A percentile compares a stretch with the other conserved stretches of the same genome.
Conservation (phyloP, 768 basidiomycete species). For the Suillus variegatus region DNA sequence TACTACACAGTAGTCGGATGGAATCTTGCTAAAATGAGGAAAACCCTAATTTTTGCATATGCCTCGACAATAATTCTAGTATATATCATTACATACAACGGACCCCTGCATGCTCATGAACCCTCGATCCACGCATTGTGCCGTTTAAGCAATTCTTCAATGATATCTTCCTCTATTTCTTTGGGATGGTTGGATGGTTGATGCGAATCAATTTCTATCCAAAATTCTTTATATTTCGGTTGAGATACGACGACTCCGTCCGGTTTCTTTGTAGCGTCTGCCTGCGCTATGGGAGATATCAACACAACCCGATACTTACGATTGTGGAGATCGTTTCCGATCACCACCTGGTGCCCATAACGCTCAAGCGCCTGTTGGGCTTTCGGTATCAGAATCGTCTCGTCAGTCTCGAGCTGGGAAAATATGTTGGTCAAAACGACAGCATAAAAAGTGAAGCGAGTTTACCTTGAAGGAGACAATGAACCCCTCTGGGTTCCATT, state of each 20-base stretch:
- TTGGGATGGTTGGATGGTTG: conserved; percentile 40
- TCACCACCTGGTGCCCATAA: conserved; percentile 96
- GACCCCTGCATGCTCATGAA: neutral
- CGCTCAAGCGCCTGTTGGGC: conserved; percentile 83
- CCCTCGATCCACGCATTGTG: conserved; percentile 70
- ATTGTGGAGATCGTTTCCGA: conserved; percentile 92
- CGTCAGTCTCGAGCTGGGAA: conserved; percentile 89
- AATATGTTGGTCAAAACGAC: neutral
- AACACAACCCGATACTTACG: conserved; percentile 94
- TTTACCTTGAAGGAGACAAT: conserved; percentile 96
- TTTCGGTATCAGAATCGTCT: conserved; percentile 82
- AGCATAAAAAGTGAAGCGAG: neutral
- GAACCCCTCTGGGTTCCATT: conserved; percentile 90
- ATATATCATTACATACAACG: conserved; percentile 4
- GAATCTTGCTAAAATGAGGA: neutral
- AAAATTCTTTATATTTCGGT: conserved; percentile 49
- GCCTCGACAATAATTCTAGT: neutral
- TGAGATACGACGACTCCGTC: conserved; percentile 21
- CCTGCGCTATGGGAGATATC: conserved; percentile 54
- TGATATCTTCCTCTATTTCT: conserved; percentile 95
- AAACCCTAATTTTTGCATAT: neutral
- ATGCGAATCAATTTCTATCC: conserved; percentile 61
- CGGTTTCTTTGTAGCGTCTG: conserved; percentile 12
- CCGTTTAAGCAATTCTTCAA: conserved; percentile 69
- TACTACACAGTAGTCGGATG: neutral